These are phyloP conservation scores for Wickerhamomyces strasburgensis DNA, from an alignment of 805 yeast species.

Conservation along the genomic window DNA sequence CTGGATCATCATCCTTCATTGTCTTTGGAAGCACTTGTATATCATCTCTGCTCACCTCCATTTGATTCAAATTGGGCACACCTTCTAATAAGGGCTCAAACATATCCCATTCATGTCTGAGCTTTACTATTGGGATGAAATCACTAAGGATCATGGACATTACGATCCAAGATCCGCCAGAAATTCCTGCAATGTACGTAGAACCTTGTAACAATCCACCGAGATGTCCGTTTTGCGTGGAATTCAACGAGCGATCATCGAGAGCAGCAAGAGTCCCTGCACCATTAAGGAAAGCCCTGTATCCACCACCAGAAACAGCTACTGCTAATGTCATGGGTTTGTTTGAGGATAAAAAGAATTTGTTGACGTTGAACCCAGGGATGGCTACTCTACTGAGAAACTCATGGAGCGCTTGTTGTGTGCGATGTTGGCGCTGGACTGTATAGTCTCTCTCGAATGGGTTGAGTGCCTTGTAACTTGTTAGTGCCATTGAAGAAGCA, in stretches of 20 bases:
- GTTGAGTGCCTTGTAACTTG: slow-evolving; percentile 9
- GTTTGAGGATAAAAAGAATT: slow-evolving; percentile 18
- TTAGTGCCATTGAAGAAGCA: too few relatives aligned
- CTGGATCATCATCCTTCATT: slow-evolving; percentile 18
- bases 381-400: slow-evolving; percentile 29
- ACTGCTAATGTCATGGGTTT: slow-evolving; percentile 43
- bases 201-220: slow-evolving; percentile 73
- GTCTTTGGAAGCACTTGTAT: slow-evolving; percentile 22
- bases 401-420: slow-evolving; percentile 26
- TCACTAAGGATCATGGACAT: slow-evolving; percentile 35
- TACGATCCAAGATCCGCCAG: slow-evolving; percentile 81
- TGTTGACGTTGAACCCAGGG: slow-evolving; percentile 30
- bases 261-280: slow-evolving; percentile 80
- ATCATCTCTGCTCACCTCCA: slow-evolving; percentile 26
- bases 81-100: slow-evolving; percentile 50
- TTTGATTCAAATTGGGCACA: slow-evolving; percentile 46
- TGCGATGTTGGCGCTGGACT: slow-evolving; percentile 26
- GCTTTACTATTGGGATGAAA: slow-evolving; percentile 33
- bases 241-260: slow-evolving; percentile 62
- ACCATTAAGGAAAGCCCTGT: slow-evolving; percentile 80
- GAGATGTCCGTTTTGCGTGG: slow-evolving; percentile 47
- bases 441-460: slow-evolving; percentile 26
- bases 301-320: slow-evolving; percentile 84
- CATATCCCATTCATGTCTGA: slow-evolving; percentile 37
- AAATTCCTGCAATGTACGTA: slow-evolving; percentile 69